Conservation (phyloP, 2,329 filamentous ascomycete genomes). For the Aotearoamyces nothofagi region DNA sequence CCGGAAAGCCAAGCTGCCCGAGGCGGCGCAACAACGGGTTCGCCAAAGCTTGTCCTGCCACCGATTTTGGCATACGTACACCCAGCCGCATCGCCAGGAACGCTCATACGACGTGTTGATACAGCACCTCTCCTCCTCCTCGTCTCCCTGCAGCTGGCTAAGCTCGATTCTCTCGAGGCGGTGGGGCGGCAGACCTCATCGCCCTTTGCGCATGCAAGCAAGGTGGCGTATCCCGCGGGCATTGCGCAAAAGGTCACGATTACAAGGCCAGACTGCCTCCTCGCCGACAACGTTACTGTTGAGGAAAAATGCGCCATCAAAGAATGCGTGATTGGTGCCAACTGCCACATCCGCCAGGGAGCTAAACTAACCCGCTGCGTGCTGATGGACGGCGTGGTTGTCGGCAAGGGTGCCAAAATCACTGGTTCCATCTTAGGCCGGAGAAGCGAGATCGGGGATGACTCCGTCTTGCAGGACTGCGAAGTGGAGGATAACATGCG, state of each 20-base stretch:
- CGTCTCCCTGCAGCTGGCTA: slow-evolving; percentile 74
- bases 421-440: slow-evolving; percentile 79
- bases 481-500: slow-evolving; percentile 86
- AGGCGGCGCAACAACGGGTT: slow-evolving; percentile 4
- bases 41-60: slow-evolving; percentile 29
- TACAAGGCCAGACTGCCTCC: slow-evolving; percentile 64
- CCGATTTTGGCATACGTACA: slow-evolving; percentile 75
- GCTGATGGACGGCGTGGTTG: slow-evolving; percentile 79
- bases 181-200: slow-evolving; percentile 40
- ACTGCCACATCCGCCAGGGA: slow-evolving; percentile 75
- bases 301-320: slow-evolving; percentile 88
- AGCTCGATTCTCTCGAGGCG: slow-evolving; percentile 58
- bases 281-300: slow-evolving; percentile 79
- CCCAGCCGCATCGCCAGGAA: slow-evolving; percentile 27
- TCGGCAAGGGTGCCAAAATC: slow-evolving; percentile 72
- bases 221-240: slow-evolving; percentile 71
- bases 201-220: slow-evolving; percentile 62
- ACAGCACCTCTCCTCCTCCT: slow-evolving; percentile 68
- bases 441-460: slow-evolving; percentile 69
- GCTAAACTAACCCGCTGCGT: slow-evolving; percentile 77
- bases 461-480: slow-evolving; percentile 68
- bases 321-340: slow-evolving; percentile 75
- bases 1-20: too few species aligned
- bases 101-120: slow-evolving; percentile 76
- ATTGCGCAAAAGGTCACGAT: slow-evolving; percentile 72